Base-by-base conservation (phyloP, 1,284 basidiomycete genomes). In the Stygiomarasmius scandens region DNA sequence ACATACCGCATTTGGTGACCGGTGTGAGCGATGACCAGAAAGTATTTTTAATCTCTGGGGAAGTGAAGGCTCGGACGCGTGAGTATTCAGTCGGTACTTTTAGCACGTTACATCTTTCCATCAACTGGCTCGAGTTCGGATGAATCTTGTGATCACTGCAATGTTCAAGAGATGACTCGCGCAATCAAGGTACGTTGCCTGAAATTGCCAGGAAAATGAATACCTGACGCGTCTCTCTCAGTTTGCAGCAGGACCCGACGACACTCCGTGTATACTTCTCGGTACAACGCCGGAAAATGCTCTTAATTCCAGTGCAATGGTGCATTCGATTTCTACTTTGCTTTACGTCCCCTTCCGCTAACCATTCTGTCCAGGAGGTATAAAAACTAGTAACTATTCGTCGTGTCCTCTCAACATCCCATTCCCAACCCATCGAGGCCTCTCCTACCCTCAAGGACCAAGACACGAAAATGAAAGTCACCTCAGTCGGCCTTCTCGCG, bases 401-500 rank as follows among this genome's bases (percentile, higher is more conserved):
- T 19, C 22, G 32, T 41, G 11, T 41, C 22, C 34, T 19, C 27
- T 34, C 24, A 34, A 27, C 16, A 6, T 8, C 47, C 29, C 34
- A 43, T 54, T 36, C 32, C 34, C 25, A 19, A 43, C 44, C 27
- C 44, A 22, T 22, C 45, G 6, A 32, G 12, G 29, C 12, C 29
- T 32, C 29, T 12, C 6, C 6, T 12, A 32, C 12, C 12, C 36
- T 46, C 19, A 25, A n/a, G 54, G 14, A 49, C 53, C 38, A 47
- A 53, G 23, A 55, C 38, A 27, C 29, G 48, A 71, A 32, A 63
- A 83, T 82, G 82, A 82, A 79, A 70, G 22, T 52, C 16, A 55
- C 54, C 32, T 77, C 76, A 61, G 66, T 77, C 53, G 69, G 79
- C 56, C 72, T 84, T 58, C 64, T 79, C 56, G 74, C 81, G 60